Evolutionary conservation across 305 asterid genomes (phyloP), one percentile per base, ranked within the genome.

Genomic region (Euphrasia arctica): DNA sequence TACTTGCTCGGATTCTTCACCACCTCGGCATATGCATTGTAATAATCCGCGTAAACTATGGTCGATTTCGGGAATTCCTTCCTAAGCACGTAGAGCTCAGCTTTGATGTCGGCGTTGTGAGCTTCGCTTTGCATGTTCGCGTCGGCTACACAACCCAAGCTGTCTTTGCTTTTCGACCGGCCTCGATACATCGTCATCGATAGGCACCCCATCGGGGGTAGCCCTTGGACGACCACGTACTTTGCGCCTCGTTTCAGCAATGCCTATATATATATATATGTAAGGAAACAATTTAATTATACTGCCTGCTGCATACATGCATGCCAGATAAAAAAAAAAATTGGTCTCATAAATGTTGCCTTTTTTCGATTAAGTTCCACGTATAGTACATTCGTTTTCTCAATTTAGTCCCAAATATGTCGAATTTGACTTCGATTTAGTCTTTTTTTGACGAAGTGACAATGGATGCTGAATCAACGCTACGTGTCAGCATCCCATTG

Each of bases 121-220:
- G 52, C 0, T 57, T 11, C 1, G 76, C 81, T 75, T 56, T 59
- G 88, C 28, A 58, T 66, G 82, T 90, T 82, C 2, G n/a, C 60
- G 28, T 63, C 72, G 9, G 61, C 88, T 0, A 78, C 88, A 5
- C 98, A 91, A 0, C 93, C 95, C 27, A 68, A 8, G 4, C 14
- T 66, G 62, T 88, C 97, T 58, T 91, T 62, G 63, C 86, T 93
- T 3, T 67, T 72, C 0, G 70, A 56, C 0, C 84, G 76, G 1
- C 90, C 79, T 1, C 88, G 74, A 27, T 63, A 59, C 83, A 84
- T 60, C 9, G 95, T 18, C 9, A 82, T 51, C 3, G 97, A 78
- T 12, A 84, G 72, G 80, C 96, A 88, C 2, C 97, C 97, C 4
- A 92, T 83, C 13, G 97, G 78, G 2, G 97, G 95, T 3, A 91